phyloP scores from a whole-genome alignment of 2,329 filamentous ascomycete species.

The Alternaria burnsii region DNA sequence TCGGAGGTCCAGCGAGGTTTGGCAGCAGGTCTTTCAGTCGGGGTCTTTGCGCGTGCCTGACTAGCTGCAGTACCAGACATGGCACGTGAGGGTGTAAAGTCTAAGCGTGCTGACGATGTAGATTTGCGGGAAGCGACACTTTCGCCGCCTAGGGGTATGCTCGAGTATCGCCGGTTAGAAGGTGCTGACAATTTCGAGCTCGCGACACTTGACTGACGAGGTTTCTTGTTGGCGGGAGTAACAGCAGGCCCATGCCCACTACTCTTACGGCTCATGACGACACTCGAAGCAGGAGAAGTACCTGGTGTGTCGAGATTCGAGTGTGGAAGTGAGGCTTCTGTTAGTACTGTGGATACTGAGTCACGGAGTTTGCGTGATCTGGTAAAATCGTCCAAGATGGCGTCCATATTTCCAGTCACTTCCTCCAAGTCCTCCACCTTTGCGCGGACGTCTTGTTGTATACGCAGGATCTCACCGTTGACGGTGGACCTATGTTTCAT shows the following conservation, averaged over 20 bases:
- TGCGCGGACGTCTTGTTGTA: constrained; percentile 85
- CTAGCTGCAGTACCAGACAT: constrained; percentile 38
- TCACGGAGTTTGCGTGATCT: constrained; percentile 82
- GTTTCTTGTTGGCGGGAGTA: constrained; percentile 58
- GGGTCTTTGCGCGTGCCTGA: constrained; percentile 33
- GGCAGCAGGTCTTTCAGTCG: constrained; percentile 35
- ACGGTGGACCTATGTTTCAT: constrained; percentile 94
- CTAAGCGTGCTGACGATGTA: constrained; percentile 22
- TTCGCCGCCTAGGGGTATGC: constrained; percentile 51
- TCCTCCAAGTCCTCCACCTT: constrained; percentile 80
- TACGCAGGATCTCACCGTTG: constrained; percentile 89
- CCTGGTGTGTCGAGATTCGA: constrained; percentile 71
- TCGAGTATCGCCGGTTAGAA: constrained; percentile 58
- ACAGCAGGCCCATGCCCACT: constrained; percentile 55
- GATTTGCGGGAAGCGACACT: constrained; percentile 35
- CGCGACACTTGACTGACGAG: constrained; percentile 57
- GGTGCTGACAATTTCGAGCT: constrained; percentile 53
- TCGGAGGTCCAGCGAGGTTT: constrained; percentile 53
- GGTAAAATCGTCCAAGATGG: constrained; percentile 72
- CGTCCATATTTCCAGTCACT: constrained; percentile 80
- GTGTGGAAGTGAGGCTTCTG: constrained; percentile 75
- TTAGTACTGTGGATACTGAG: constrained; percentile 90
- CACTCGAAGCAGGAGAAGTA: constrained; percentile 72
- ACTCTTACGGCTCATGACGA: constrained; percentile 63
- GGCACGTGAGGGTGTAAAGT: constrained; percentile 36